Evolutionary conservation across 257 asterid genomes (phyloP).

Genomic region (Solanum peruvianum): DNA sequence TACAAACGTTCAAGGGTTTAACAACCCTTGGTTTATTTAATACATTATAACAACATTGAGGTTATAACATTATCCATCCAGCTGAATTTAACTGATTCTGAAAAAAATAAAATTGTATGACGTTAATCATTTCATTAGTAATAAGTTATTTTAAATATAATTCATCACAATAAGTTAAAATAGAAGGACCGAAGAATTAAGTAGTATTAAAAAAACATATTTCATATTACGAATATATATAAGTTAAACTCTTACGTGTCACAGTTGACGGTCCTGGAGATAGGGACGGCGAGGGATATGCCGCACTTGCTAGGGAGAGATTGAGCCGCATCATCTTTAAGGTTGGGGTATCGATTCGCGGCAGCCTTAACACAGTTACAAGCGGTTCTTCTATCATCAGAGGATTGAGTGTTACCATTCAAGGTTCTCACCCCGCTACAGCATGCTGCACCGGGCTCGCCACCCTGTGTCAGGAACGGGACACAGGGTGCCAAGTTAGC

Average conservation of each 20-base stretch:
- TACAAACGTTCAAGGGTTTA: background rate
- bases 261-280: slow-evolving; percentile 32
- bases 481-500: slow-evolving; percentile 18
- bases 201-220: background rate
- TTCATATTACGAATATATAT: background rate
- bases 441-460: slow-evolving; percentile 9
- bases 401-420: background rate
- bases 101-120: background rate
- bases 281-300: slow-evolving; percentile 20
- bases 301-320: slow-evolving; percentile 22
- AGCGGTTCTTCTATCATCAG: slow-evolving; percentile 12
- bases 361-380: slow-evolving; percentile 32
- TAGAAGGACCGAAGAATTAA: background rate
- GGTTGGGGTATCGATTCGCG: slow-evolving; percentile 8
- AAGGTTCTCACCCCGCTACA: slow-evolving; percentile 20
- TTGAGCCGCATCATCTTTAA: slow-evolving; percentile 31
- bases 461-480: slow-evolving; percentile 17
- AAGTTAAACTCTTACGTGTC: slow-evolving; percentile 4
- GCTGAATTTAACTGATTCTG: background rate
- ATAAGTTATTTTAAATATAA: too few species aligned
- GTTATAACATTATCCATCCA: background rate
- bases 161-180: background rate
- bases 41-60: background rate
- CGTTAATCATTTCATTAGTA: background rate
- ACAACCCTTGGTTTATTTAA: background rate